Percentiles rank a stretch among this genome's conserved stretches.
Conservation (phyloP, 352 stramenopile genomes). For the Globisporangium yorkense region DNA sequence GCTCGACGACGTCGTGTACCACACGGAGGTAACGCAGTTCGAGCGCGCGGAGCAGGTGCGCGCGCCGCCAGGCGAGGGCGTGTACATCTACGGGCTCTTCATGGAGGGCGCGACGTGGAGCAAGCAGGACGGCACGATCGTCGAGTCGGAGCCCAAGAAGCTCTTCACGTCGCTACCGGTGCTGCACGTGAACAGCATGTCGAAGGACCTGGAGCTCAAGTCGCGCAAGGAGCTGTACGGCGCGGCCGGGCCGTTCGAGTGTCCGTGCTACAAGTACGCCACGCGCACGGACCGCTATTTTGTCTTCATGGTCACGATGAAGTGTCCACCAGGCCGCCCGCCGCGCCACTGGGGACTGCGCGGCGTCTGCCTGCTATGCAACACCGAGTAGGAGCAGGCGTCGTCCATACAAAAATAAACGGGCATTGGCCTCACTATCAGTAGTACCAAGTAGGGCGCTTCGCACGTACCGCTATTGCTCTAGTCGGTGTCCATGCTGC, state of each 20-base stretch:
- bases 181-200: constrained; percentile 94
- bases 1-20: constrained; percentile 97
- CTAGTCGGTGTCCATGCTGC: constrained; percentile 33
- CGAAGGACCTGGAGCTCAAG: constrained; percentile 91
- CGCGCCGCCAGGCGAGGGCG: constrained; percentile 87
- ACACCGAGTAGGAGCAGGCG: constrained; percentile 71
- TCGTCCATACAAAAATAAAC: no score
- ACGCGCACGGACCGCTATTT: constrained; percentile 94
- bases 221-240: constrained; percentile 92
- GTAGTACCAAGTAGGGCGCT: no score
- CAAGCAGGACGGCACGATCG: constrained; percentile 90
- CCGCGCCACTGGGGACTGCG: constrained; percentile 93
- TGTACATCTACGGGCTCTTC: constrained; percentile 97
- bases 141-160: constrained; percentile 96
- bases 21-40: constrained; percentile 95
- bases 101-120: constrained; percentile 96
- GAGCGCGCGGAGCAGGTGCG: constrained; percentile 90
- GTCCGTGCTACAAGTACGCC: constrained; percentile 97
- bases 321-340: constrained; percentile 82
- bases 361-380: constrained; percentile 92
- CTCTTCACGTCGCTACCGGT: constrained; percentile 95
- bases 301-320: constrained; percentile 95
- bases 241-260: constrained; percentile 90
- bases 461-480: neutral
- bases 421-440: no score